Evolutionary conservation across 2,329 filamentous ascomycete species (phyloP).

Genomic region (Sclerotinia subarctica): DNA sequence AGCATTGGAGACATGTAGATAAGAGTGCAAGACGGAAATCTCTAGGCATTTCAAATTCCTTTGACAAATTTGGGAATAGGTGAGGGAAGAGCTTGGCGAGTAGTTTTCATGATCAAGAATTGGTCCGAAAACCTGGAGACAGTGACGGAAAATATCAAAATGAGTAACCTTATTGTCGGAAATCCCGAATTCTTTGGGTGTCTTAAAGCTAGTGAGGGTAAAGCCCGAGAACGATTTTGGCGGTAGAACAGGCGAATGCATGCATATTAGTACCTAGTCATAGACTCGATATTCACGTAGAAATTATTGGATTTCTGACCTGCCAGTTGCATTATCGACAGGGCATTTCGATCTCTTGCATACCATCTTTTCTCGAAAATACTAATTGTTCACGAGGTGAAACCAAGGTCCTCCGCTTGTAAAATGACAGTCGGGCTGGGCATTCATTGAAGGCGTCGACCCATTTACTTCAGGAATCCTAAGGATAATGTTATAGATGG

Average conservation of each 20-base stretch:
- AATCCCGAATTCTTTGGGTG: neutral
- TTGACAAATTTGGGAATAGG: neutral
- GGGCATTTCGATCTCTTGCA: neutral
- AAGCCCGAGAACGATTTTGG: neutral
- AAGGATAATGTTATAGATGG: too few relatives aligned
- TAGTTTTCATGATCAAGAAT: neutral
- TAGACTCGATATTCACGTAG: neutral
- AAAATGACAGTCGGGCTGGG: neutral
- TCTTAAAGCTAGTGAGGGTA: neutral
- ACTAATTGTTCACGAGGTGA: neutral
- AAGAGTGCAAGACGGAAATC: too few relatives aligned
- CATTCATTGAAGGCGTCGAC: neutral
- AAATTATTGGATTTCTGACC: neutral
- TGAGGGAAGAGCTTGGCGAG: too few relatives aligned
- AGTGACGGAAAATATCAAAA: neutral
- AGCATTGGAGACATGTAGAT: too few relatives aligned
- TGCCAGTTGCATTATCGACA: neutral
- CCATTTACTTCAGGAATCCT: neutral
- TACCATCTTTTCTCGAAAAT: neutral
- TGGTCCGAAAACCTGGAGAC: neutral
- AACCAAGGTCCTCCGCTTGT: neutral
- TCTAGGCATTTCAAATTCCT: too few relatives aligned
- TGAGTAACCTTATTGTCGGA: too few relatives aligned
- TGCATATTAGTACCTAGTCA: neutral
- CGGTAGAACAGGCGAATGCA: neutral